Evolutionary conservation across 2,329 filamentous ascomycete species (phyloP).

Genomic region (Aspergillus eucalypticola): DNA sequence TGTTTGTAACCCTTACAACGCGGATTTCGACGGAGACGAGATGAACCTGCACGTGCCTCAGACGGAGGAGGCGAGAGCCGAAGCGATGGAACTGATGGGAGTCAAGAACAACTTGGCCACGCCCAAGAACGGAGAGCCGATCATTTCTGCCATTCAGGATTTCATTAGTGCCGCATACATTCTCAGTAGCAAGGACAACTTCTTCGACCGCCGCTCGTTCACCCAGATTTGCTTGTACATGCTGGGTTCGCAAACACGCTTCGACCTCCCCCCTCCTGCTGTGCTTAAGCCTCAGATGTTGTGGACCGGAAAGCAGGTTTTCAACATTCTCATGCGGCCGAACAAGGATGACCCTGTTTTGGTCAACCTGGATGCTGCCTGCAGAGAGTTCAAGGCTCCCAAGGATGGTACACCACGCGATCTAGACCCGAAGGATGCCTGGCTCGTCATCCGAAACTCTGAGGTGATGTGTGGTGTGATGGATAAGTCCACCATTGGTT

Average conservation of each 20-base stretch:
- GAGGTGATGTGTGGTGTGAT: constrained; percentile 97
- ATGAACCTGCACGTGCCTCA: constrained; percentile 99
- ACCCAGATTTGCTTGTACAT: constrained; percentile 91
- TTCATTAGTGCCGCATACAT: constrained; percentile 96
- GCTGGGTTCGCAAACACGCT: constrained; percentile 74
- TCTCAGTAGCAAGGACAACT: constrained; percentile 86
- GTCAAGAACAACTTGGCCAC: constrained; percentile 96
- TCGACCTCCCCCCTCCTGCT: constrained; percentile 84
- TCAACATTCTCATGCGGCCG: constrained; percentile 86
- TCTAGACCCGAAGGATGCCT: constrained; percentile 84
- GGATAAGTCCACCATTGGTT: constrained; percentile 97
- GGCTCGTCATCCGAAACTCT: constrained; percentile 90
- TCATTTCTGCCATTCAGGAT: constrained; percentile 98
- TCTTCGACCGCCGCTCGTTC: constrained; percentile 86
- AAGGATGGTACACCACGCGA: constrained; percentile 47
- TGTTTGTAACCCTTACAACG: constrained; percentile 97
- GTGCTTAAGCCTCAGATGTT: constrained; percentile 81
- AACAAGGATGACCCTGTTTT: constrained; percentile 79
- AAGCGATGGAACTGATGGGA: constrained; percentile 95
- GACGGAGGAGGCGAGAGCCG: constrained; percentile 91
- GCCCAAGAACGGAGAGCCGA: constrained; percentile 95
- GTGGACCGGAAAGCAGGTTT: constrained; percentile 97
- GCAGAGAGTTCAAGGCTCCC: constrained; percentile 65
- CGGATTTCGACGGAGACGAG: constrained; percentile 97
- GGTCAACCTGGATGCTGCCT: constrained; percentile 91